Conservation (phyloP, 768 basidiomycete genomes). For the Ephemerocybe angulata region DNA sequence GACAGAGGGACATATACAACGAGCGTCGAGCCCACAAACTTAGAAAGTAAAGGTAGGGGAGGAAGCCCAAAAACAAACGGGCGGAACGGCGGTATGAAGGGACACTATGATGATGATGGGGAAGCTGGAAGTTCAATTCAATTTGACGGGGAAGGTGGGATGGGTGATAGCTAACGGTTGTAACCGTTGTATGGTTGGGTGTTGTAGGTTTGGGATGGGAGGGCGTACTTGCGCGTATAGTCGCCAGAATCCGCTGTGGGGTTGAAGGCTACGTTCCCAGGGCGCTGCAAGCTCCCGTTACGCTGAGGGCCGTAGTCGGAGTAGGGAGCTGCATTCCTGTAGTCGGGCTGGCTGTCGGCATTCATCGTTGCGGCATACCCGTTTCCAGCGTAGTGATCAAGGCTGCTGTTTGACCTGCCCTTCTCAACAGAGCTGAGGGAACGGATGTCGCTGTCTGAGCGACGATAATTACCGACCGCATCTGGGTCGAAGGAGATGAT, state of each 20-base stretch:
- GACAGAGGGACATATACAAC: no score
- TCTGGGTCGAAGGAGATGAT: conserved; percentile 52
- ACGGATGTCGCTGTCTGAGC: neutral
- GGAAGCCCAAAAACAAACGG: neutral
- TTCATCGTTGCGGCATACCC: neutral
- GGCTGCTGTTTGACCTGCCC: neutral
- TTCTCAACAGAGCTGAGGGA: conserved; percentile 6
- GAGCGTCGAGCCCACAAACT: neutral
- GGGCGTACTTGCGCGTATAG: neutral
- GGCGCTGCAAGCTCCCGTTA: neutral
- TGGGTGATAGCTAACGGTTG: neutral
- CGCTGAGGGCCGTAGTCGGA: neutral
- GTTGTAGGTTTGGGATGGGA: neutral
- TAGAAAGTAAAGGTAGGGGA: neutral
- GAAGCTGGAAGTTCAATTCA: no score
- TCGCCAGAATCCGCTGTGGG: neutral
- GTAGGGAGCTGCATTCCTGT: neutral
- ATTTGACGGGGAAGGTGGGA: no score
- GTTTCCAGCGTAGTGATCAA: neutral
- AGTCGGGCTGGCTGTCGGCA: neutral
- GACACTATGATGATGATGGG: no score
- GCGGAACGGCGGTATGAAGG: neutral
- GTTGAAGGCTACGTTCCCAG: neutral
- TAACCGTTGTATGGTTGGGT: neutral
- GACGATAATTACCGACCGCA: neutral